Evolutionary conservation across 1,139 yeast genomes (phyloP), one percentile per base, ranked within the genome.

Genomic region (Zygosaccharomyces pseudobailii): DNA sequence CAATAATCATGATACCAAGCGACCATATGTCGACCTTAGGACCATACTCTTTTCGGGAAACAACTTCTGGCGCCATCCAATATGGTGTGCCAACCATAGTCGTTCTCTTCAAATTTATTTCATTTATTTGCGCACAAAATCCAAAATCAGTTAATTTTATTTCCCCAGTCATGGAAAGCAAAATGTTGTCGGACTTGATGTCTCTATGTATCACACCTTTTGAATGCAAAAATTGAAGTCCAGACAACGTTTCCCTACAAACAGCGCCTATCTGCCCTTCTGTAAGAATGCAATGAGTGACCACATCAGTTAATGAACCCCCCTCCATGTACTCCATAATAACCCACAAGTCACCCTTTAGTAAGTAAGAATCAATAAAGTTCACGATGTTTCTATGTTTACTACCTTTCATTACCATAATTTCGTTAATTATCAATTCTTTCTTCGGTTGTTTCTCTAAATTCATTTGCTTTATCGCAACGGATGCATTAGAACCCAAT

Each of bases 21-120:
- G 96, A 87, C 98, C 98, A 92, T 44, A 94, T 84, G 68, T 92
- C 98, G 48, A 92, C 96, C 69, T 94, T 90, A 35, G 97, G 95
- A 2, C 97, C 98, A 66, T 92, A 92, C 59, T 89, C 96, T 64
- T 90, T 89, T 55, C 96, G 75, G 7, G 89, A 81, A 20, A 92
- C 96, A 48, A 92, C 96, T 68, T 92, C 98, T 2, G 98, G 98
- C 0, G 98, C 98, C 98, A 92, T 92, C 98, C 98, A 92, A 67
- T 92, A 92, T 4, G 98, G 98, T 0, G 98, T 92, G n/a, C 98
- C 98, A 17, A 92, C 98, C 95, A 92, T 87, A 3, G 98, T 92
- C 6, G 95, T 89, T 67, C 98, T 80, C 69, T 90, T 90, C 53
- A 84, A 71, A 51, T 87, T 84, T 43, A 79, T 74, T 61, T 90